Percentiles rank a stretch among this genome's conserved stretches.
phyloP scores from a whole-genome alignment of 2,329 filamentous ascomycete species.

The Sclerotinia borealis region DNA sequence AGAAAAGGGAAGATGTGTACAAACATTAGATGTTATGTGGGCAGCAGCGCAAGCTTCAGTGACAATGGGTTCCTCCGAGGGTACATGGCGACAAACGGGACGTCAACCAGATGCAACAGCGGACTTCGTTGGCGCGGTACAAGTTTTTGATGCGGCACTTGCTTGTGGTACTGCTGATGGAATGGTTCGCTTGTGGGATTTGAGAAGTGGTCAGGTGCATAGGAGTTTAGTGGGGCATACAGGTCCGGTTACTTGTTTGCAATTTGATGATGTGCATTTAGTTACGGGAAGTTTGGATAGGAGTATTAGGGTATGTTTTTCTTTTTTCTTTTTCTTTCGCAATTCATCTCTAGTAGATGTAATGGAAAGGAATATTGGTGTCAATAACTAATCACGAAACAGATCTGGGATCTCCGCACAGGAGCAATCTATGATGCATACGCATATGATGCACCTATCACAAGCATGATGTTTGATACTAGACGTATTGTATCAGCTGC shows the following conservation, averaged over 20 bases:
- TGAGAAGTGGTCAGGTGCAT: conserved; percentile 94
- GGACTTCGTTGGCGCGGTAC: conserved; percentile 89
- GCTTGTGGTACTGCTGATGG: conserved; percentile 96
- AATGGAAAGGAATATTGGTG: neutral
- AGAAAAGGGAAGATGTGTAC: conserved; percentile 92
- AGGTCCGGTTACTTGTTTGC: conserved; percentile 84
- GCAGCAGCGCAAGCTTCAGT: conserved; percentile 84
- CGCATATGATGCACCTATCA: conserved; percentile 86
- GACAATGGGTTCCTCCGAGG: conserved; percentile 55
- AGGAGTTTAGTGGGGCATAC: conserved; percentile 93
- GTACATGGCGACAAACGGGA: conserved; percentile 64
- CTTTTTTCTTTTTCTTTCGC: neutral
- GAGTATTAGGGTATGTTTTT: conserved; percentile 76
- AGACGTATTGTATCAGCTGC: conserved; percentile 86
- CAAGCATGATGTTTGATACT: conserved; percentile 94
- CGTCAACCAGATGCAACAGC: conserved; percentile 62
- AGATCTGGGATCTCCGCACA: conserved; percentile 98
- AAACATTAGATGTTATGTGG: conserved; percentile 97
- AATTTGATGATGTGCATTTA: conserved; percentile 93
- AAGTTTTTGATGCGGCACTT: conserved; percentile 92
- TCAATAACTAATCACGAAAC: conserved; percentile 27
- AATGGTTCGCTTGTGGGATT: conserved; percentile 95
- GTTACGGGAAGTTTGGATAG: conserved; percentile 90
- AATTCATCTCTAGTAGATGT: neutral
- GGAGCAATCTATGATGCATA: conserved; percentile 94